These are phyloP conservation scores for Triadica sebifera DNA, from an alignment of 345 rosid genomes.

Conservation along the genomic window DNA sequence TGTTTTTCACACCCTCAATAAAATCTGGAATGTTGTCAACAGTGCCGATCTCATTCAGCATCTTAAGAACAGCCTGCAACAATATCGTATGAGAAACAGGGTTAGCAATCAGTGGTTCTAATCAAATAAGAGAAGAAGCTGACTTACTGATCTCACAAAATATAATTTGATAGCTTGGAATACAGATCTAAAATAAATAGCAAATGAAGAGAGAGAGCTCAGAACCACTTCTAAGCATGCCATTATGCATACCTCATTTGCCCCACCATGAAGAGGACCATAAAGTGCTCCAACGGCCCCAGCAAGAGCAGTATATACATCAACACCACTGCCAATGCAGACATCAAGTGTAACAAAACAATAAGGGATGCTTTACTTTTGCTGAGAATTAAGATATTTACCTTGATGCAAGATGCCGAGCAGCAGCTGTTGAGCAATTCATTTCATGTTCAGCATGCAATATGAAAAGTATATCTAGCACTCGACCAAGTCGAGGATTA, in stretches of 20 bases:
- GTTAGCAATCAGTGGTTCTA: not conserved
- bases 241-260: slow-evolving; percentile 67
- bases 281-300: slow-evolving; percentile 97
- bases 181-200: not conserved
- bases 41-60: slow-evolving; percentile 81
- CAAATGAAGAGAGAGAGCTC: not conserved
- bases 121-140: not conserved
- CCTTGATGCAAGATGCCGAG: slow-evolving; percentile 98
- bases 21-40: slow-evolving; percentile 93
- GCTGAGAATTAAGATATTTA: slow-evolving; percentile 25
- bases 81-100: slow-evolving; percentile 15
- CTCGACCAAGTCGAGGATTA: slow-evolving; percentile 89
- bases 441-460: slow-evolving; percentile 98
- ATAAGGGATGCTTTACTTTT: slow-evolving; percentile 3
- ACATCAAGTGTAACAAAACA: not conserved
- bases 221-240: slow-evolving; percentile 1
- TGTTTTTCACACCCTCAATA: slow-evolving; percentile 91
- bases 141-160: not conserved
- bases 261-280: slow-evolving; percentile 99
- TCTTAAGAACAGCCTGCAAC: slow-evolving; percentile 94
- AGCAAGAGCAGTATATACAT: slow-evolving; percentile 86
- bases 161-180: not conserved
- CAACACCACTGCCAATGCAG: slow-evolving; percentile 69
- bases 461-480: slow-evolving; percentile 81
- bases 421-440: slow-evolving; percentile 97